Evolutionary conservation across 139 green algal genomes (phyloP), one percentile per base, ranked within the genome.

Genomic region (Chlorella ohadii): DNA sequence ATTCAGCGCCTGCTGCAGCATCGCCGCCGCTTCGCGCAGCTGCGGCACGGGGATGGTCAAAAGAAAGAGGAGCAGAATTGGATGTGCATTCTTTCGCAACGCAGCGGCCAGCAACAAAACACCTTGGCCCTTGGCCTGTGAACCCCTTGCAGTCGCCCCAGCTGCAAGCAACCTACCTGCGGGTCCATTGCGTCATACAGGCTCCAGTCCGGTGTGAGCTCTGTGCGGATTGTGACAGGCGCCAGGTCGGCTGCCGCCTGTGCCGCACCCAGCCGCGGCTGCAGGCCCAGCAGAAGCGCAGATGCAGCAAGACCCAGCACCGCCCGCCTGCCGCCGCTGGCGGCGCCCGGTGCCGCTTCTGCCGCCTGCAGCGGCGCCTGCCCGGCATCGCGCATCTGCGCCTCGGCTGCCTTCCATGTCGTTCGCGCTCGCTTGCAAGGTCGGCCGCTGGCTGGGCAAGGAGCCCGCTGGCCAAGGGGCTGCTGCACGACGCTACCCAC

Each of bases 1-100:
- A 41, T 94, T 94, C 16, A 98, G 88, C 7, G 92, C 95, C 55
- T 91, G 65, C 84, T 97, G 95, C 71, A 98, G 72, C 70, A 93
- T 68, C 47, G 91, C 38, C 13, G 89, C 86, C 6, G 95, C 95
- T 15, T 86, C 89, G 1, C 93, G 84, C 22, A 98, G 88, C 16
- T 92, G 81, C 12, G 13, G 20, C 3, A 6, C 4, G 39, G 38
- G 33, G 11, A 34, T 9, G 51, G 15, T 2, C 12, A 59, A 4
- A 2, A 59, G 12, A 59, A 59, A 59, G 19, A 22, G 51, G 11
- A 4, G 51, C 2, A 13, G 11, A 59, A 13, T 5, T 13, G 44
- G n/a, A n/a, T n/a, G n/a, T n/a, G 44, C 44, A 51, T 27, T 3
- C 61, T 13, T 3, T 67, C 20, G 9, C 20, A 31, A 9, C 59